Percentiles rank a stretch among this genome's conserved stretches.
Conservation (phyloP, 139 green algal species). For the Edaphochlamys debaryana region DNA sequence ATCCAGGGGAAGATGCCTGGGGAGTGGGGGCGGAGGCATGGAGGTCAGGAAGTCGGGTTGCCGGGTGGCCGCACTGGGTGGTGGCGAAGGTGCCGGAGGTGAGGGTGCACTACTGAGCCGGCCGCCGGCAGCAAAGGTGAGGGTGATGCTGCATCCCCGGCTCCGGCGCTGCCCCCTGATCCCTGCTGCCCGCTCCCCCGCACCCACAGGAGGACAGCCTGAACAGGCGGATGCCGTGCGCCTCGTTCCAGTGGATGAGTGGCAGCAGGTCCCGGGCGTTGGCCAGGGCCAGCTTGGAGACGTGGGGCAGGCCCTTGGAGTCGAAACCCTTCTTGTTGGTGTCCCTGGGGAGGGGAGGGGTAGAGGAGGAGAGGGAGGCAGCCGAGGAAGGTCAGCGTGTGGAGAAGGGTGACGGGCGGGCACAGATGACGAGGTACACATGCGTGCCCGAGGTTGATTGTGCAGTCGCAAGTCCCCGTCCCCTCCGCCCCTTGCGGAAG, state of each 20-base stretch:
- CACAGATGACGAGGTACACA: not conserved
- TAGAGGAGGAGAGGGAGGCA: not conserved
- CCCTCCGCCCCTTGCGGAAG: too few species aligned
- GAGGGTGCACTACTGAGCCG: too few species aligned
- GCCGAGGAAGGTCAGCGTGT: not conserved
- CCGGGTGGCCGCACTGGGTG: too few species aligned
- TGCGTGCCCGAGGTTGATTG: too few species aligned
- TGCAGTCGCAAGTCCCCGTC: too few species aligned
- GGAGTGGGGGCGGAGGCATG: not conserved
- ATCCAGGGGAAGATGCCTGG: conserved; percentile 70
- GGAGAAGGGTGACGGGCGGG: not conserved
- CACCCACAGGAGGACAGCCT: conserved; percentile 42
- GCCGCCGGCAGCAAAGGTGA: too few species aligned
- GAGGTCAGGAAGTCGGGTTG: not conserved
- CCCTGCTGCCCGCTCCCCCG: too few species aligned
- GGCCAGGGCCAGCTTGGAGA: conserved; percentile 64
- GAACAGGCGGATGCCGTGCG: conserved; percentile 77
- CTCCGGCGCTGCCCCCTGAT: too few species aligned
- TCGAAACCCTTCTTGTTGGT: conserved; percentile 48
- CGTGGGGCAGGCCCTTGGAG: conserved; percentile 56
- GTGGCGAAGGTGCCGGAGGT: too few species aligned
- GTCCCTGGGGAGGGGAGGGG: not conserved
- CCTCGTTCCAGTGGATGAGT: conserved; percentile 72
- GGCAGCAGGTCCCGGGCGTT: conserved; percentile 64
- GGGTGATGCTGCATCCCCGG: too few species aligned